Conservation (phyloP, 495 filamentous ascomycete species). For the Penicillium herquei region DNA sequence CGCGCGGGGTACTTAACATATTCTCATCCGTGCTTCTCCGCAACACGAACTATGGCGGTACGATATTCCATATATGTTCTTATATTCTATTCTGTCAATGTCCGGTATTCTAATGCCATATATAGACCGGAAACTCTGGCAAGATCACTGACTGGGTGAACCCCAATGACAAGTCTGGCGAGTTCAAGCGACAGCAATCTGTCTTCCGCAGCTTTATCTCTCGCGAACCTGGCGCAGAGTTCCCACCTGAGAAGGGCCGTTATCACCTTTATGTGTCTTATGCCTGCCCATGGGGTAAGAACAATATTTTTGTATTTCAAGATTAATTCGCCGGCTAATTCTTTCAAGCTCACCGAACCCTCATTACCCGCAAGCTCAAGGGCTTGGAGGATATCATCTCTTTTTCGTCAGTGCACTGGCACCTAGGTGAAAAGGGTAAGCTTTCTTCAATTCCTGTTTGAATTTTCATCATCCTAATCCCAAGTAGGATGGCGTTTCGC, state of each 20-base stretch:
- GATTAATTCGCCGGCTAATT: not conserved
- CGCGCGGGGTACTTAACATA: constrained; percentile 14
- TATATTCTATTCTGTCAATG: not conserved
- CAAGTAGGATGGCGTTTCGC: constrained; percentile 74
- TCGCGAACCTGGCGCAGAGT: constrained; percentile 57
- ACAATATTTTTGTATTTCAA: not conserved
- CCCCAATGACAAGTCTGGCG: constrained; percentile 70
- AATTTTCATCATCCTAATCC: constrained; percentile 3
- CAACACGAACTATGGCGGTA: constrained; percentile 45
- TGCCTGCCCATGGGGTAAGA: constrained; percentile 68
- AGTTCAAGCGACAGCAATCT: constrained; percentile 80
- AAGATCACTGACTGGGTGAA: constrained; percentile 83
- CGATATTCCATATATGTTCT: not conserved
- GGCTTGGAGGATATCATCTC: constrained; percentile 65
- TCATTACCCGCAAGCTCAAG: constrained; percentile 66
- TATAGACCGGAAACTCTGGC: constrained; percentile 31
- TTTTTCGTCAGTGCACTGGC: constrained; percentile 68
- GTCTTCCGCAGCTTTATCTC: constrained; percentile 72
- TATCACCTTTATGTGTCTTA: constrained; percentile 75
- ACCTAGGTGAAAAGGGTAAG: constrained; percentile 59
- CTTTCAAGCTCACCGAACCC: constrained; percentile 57
- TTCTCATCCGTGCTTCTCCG: constrained; percentile 23
- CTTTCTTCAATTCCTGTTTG: not conserved
- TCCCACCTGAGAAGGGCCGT: constrained; percentile 64
- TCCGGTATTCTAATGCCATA: not conserved